Conservation (phyloP, 2,329 filamentous ascomycete species). For the Byssoonygena ceratinophila region DNA sequence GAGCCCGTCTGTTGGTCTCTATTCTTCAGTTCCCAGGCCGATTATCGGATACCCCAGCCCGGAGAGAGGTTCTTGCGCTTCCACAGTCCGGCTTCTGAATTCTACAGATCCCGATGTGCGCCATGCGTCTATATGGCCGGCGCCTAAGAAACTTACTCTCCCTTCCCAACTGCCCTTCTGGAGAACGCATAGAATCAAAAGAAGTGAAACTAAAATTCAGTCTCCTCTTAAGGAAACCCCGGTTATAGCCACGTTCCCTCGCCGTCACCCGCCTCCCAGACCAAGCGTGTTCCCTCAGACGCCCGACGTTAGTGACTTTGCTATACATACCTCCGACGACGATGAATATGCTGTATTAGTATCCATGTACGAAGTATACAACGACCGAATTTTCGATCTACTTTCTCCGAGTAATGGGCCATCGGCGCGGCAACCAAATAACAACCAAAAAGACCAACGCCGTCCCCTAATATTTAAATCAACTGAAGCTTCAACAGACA, state of each 20-base stretch:
- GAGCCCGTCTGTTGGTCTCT: slow-evolving; percentile 17
- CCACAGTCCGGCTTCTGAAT: slow-evolving; percentile 14
- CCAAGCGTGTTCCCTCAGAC: slow-evolving; percentile 60
- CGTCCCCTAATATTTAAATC: slow-evolving; percentile 81
- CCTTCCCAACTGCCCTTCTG: slow-evolving; percentile 23
- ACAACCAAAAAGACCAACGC: slow-evolving; percentile 54
- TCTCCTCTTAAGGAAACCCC: slow-evolving; percentile 44
- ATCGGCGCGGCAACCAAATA: slow-evolving; percentile 34
- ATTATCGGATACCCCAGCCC: slow-evolving; percentile 9
- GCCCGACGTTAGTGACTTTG: slow-evolving; percentile 63
- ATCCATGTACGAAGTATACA: slow-evolving; percentile 99
- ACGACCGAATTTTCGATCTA: slow-evolving; percentile 93
- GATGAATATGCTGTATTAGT: slow-evolving; percentile 80
- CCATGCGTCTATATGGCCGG: slow-evolving; percentile 1
- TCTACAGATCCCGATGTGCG: neutral
- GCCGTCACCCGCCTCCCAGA: slow-evolving; percentile 53
- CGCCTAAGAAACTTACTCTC: slow-evolving; percentile 4
- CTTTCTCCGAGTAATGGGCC: slow-evolving; percentile 46
- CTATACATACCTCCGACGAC: slow-evolving; percentile 54
- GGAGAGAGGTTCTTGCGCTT: slow-evolving; percentile 9
- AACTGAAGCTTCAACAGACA: slow-evolving; percentile 74
- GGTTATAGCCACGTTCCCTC: slow-evolving; percentile 46
- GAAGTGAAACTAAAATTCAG: slow-evolving; percentile 30
- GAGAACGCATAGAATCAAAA: slow-evolving; percentile 21
- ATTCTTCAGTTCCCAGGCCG: slow-evolving; percentile 13